These are phyloP conservation scores for Xylaria sp. DNA, from an alignment of 2,329 filamentous ascomycete species.

Conservation along the genomic window DNA sequence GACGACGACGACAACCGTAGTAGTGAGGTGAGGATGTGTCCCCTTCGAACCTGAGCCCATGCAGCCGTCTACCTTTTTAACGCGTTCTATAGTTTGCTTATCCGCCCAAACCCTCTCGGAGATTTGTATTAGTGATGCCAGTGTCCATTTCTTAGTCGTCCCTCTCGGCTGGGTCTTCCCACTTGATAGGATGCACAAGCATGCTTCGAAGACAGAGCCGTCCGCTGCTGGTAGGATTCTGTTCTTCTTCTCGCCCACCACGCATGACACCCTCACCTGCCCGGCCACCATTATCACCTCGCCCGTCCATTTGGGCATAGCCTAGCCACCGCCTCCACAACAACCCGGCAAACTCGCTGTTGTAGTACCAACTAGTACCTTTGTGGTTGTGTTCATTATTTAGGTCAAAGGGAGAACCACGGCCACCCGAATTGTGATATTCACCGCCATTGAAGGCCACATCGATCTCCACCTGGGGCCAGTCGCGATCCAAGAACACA, in stretches of 20 bases:
- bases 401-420: slow-evolving; percentile 73
- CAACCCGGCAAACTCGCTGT: slow-evolving; percentile 79
- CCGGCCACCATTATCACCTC: slow-evolving; percentile 61
- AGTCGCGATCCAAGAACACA: slow-evolving; percentile 80
- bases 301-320: slow-evolving; percentile 64
- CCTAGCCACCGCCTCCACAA: slow-evolving; percentile 83
- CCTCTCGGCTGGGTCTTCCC: slow-evolving; percentile 63
- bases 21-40: neutral
- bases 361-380: slow-evolving; percentile 87
- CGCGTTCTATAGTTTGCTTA: slow-evolving; percentile 39
- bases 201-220: slow-evolving; percentile 84
- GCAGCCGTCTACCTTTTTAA: slow-evolving; percentile 31
- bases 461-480: slow-evolving; percentile 76
- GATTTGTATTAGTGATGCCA: slow-evolving; percentile 23
- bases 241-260: slow-evolving; percentile 65
- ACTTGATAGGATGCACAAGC: slow-evolving; percentile 85
- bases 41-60: slow-evolving; percentile 15
- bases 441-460: slow-evolving; percentile 81
- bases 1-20: slow-evolving; percentile 4
- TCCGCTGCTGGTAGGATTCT: slow-evolving; percentile 60
- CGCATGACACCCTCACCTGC: slow-evolving; percentile 60
- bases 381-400: slow-evolving; percentile 85
- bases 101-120: slow-evolving; percentile 22
- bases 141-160: slow-evolving; percentile 38
- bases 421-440: slow-evolving; percentile 72